Conservation (phyloP, 257 asterid genomes). For the Gynochthodes officinalis region DNA sequence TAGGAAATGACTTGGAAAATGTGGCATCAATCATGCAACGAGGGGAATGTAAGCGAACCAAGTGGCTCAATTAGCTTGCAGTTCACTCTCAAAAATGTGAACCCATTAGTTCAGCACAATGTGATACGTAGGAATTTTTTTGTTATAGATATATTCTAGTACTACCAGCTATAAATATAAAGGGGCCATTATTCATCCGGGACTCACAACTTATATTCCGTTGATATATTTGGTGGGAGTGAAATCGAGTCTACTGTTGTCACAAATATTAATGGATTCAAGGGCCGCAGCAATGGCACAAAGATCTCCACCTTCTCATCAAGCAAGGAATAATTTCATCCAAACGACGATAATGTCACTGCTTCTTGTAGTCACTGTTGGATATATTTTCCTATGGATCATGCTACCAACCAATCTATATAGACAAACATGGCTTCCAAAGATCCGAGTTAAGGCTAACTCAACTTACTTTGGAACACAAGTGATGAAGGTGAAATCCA, state of each 20-base stretch:
- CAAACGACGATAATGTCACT: conserved; percentile 42
- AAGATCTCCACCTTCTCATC: background rate
- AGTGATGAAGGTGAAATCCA: too few relatives aligned
- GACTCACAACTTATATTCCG: too few relatives aligned
- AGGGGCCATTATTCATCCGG: too few relatives aligned
- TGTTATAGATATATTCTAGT: too few relatives aligned
- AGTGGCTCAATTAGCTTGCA: background rate
- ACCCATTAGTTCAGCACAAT: background rate
- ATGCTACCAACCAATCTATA: conserved; percentile 55
- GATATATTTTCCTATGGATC: conserved; percentile 50
- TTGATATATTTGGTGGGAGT: too few relatives aligned
- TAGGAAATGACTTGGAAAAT: too few relatives aligned
- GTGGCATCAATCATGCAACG: background rate
- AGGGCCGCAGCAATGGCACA: background rate
- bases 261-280: background rate
- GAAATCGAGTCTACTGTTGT: too few relatives aligned
- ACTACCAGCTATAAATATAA: too few relatives aligned
- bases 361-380: conserved; percentile 30
- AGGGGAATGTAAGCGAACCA: background rate
- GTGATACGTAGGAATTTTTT: too few relatives aligned
- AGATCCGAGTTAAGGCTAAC: conserved; percentile 34
- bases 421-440: conserved; percentile 42
- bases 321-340: conserved; percentile 13
- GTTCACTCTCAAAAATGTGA: background rate
- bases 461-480: conserved; percentile 79